Conservation (phyloP, 352 stramenopile species). For the Phytophthora nicotianae region DNA sequence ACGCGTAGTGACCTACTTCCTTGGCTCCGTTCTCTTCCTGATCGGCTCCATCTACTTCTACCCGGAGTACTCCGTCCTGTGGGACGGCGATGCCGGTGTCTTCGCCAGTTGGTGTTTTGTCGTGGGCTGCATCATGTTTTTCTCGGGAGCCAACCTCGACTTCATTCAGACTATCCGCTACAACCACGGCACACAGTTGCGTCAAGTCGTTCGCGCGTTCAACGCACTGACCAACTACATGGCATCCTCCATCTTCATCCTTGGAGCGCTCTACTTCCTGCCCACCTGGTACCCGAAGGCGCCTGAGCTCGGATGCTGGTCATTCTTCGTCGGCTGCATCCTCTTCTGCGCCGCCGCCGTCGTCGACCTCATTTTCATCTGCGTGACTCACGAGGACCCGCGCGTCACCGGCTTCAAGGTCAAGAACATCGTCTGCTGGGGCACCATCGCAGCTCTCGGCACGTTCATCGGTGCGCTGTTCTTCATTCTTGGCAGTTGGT, state of each 20-base stretch:
- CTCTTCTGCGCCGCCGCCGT: slow-evolving; percentile 66
- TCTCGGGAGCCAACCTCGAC: slow-evolving; percentile 70
- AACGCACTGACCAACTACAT: slow-evolving; percentile 70
- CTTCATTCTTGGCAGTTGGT: slow-evolving; percentile 84
- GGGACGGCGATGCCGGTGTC: slow-evolving; percentile 60
- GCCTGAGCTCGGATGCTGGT: slow-evolving; percentile 71
- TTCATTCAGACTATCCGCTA: slow-evolving; percentile 70
- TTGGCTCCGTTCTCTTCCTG: slow-evolving; percentile 76
- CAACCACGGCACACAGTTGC: slow-evolving; percentile 55
- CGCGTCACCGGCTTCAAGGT: slow-evolving; percentile 52
- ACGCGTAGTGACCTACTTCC: slow-evolving; percentile 58
- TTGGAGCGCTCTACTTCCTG: slow-evolving; percentile 83
- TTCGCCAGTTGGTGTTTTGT: slow-evolving; percentile 77
- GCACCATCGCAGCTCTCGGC: slow-evolving; percentile 45
- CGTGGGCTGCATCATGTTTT: slow-evolving; percentile 75
- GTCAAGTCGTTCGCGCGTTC: slow-evolving; percentile 64
- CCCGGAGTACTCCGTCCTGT: slow-evolving; percentile 68
- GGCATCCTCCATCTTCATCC: slow-evolving; percentile 72
- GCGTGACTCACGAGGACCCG: slow-evolving; percentile 61
- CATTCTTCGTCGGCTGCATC: slow-evolving; percentile 75
- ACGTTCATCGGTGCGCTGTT: slow-evolving; percentile 70
- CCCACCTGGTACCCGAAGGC: slow-evolving; percentile 73
- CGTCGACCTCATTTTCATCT: slow-evolving; percentile 69
- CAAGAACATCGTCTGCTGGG: slow-evolving; percentile 64
- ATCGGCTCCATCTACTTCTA: slow-evolving; percentile 84